Conservation (phyloP, 2,329 filamentous ascomycete genomes). For the Coleophoma crateriformis region DNA sequence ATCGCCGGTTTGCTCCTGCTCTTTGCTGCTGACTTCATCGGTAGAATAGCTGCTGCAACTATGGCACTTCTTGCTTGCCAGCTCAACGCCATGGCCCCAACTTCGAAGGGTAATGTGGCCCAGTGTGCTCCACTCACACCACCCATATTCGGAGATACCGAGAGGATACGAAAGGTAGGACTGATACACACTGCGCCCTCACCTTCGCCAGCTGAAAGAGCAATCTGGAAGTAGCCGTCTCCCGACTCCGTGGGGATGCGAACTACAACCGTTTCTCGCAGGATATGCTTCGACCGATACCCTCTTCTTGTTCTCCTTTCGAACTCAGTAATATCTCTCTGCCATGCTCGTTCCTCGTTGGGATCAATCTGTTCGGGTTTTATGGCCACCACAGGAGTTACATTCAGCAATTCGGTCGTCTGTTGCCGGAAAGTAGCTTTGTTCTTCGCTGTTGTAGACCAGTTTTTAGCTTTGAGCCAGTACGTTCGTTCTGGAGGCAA, state of each 20-base stretch:
- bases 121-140: constrained; percentile 61
- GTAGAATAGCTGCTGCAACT: too few species aligned
- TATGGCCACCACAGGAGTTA: constrained; percentile 52
- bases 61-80: too few species aligned
- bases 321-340: constrained; percentile 63
- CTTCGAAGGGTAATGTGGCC: constrained; percentile 58
- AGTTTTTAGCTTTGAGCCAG: constrained; percentile 66
- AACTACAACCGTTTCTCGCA: constrained; percentile 59
- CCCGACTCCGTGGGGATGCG: constrained; percentile 56
- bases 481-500: constrained; percentile 53
- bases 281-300: constrained; percentile 39
- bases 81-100: constrained; percentile 45
- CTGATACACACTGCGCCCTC: constrained; percentile 58
- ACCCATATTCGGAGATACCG: constrained; percentile 54
- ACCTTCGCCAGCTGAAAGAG: constrained; percentile 50
- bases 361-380: constrained; percentile 42
- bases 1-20: too few species aligned
- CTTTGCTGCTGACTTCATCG: too few species aligned
- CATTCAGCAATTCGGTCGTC: constrained; percentile 61
- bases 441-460: constrained; percentile 63
- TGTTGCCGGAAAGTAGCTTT: constrained; percentile 56
- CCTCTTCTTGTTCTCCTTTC: constrained; percentile 42
- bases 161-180: constrained; percentile 64
- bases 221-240: constrained; percentile 65
- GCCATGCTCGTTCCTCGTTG: constrained; percentile 59